Percentiles rank a stretch among this genome's conserved stretches.
Evolutionary conservation across 305 asterid genomes (phyloP).

Genomic region (Ilex paraguariensis): DNA sequence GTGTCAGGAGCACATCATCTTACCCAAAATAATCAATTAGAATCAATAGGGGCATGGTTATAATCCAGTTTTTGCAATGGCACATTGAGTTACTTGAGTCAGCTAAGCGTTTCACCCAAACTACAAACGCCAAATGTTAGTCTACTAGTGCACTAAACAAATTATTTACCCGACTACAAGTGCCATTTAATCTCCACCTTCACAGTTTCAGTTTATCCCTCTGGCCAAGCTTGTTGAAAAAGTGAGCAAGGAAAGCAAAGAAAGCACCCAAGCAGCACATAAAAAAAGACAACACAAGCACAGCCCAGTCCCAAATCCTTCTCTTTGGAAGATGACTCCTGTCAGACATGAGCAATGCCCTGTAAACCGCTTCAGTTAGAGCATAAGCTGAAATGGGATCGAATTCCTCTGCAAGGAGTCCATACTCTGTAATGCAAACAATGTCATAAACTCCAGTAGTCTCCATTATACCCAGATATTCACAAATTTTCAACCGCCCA

Average conservation of each 20-base stretch:
- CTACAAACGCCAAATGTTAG: too few species aligned
- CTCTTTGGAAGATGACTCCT: constrained; percentile 19
- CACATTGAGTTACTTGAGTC: too few species aligned
- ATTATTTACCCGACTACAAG: too few species aligned
- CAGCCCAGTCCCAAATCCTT: constrained; percentile 14
- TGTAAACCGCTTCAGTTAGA: constrained; percentile 22
- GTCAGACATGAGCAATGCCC: constrained; percentile 23
- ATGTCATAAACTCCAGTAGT: constrained; percentile 20
- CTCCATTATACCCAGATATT: constrained; percentile 17
- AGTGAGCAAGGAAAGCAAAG: constrained; percentile 15
- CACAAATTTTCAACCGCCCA: constrained; percentile 23
- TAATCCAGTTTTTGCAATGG: too few species aligned
- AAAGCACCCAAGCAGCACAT: constrained; percentile 12
- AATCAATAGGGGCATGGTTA: too few species aligned
- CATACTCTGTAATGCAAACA: constrained; percentile 24
- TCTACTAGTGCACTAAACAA: too few species aligned
- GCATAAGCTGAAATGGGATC: constrained; percentile 25
- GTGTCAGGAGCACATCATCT: too few species aligned
- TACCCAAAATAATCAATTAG: too few species aligned
- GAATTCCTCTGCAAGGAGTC: constrained; percentile 19
- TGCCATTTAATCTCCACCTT: background rate
- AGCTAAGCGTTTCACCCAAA: too few species aligned
- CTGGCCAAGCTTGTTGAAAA: constrained; percentile 10
- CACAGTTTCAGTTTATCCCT: constrained; percentile 9
- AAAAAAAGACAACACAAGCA: constrained; percentile 9